Conservation (phyloP, 2,329 filamentous ascomycete genomes). For the Anthostomella pinea region DNA sequence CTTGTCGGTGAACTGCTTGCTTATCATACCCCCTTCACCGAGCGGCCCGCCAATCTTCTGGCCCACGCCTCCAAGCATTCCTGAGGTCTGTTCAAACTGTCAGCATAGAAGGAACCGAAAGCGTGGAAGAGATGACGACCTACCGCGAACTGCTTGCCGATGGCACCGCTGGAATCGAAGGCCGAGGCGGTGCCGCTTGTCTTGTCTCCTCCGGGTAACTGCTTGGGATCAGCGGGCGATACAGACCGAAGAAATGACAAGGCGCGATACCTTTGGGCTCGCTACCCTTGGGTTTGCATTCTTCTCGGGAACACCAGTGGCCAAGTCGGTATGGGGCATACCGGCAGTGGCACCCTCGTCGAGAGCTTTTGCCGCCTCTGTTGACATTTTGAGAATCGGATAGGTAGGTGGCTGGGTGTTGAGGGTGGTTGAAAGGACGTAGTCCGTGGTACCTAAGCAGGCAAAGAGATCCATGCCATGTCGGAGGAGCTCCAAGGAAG, state of each 20-base stretch:
- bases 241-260: neutral
- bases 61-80: slow-evolving; percentile 2
- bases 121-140: too few species aligned
- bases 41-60: slow-evolving; percentile 4
- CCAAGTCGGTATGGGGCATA: slow-evolving; percentile 4
- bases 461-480: too few species aligned
- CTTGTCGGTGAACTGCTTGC: slow-evolving; percentile 5
- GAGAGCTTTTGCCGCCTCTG: slow-evolving; percentile 5
- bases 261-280: too few species aligned
- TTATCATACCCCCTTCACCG: neutral
- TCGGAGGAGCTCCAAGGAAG: too few species aligned
- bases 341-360: slow-evolving; percentile 1
- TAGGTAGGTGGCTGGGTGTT: too few species aligned
- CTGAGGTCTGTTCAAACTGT: slow-evolving; percentile 4
- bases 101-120: too few species aligned
- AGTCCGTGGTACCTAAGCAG: too few species aligned
- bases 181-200: slow-evolving; percentile 1
- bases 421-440: too few species aligned
- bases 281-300: too few species aligned
- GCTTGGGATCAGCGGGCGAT: too few species aligned
- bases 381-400: slow-evolving; percentile 6
- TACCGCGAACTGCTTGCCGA: slow-evolving; percentile 9
- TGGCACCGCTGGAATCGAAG: slow-evolving; percentile 6
- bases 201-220: slow-evolving; percentile 4
- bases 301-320: slow-evolving; percentile 5